Conservation (phyloP, 768 basidiomycete species). For the Strobilomyces confusus region DNA sequence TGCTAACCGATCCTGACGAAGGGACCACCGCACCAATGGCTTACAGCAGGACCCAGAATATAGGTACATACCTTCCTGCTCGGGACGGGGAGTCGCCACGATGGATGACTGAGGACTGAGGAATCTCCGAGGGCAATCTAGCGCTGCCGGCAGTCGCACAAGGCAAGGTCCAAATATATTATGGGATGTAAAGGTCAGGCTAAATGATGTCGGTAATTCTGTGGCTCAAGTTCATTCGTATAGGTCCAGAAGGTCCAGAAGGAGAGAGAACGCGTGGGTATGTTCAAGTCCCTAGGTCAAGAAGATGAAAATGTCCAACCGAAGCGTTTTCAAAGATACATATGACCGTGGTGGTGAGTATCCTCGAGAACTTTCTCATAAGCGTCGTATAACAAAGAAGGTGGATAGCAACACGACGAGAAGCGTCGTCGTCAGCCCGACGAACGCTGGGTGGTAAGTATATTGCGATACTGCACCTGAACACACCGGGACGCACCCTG, state of each 20-base stretch:
- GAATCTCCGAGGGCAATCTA: neutral
- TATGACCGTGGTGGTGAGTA: neutral
- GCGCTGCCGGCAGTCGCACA: too few relatives aligned
- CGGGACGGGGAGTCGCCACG: neutral
- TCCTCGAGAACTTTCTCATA: neutral
- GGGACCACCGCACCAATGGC: too few relatives aligned
- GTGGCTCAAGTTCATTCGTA: neutral
- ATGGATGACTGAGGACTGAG: too few relatives aligned
- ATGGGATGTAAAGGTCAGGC: too few relatives aligned
- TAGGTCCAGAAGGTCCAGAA: neutral
- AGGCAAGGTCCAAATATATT: too few relatives aligned
- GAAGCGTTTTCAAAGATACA: too few relatives aligned
- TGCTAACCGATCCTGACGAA: neutral
- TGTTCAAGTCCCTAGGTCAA: neutral
- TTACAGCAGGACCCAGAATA: neutral
- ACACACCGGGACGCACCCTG: slow-evolving; percentile 22
- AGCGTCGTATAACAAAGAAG: slow-evolving; percentile 6
- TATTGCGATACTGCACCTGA: slow-evolving; percentile 18
- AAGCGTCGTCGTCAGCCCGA: slow-evolving; percentile 17
- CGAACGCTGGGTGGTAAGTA: slow-evolving; percentile 7
- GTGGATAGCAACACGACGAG: slow-evolving; percentile 21
- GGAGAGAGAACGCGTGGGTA: neutral
- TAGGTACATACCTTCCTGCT: neutral
- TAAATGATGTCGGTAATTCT: neutral
- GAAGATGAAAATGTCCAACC: too few relatives aligned